Evolutionary conservation across 805 yeast genomes (phyloP).

Genomic region (Yamadazyma ubonensis): DNA sequence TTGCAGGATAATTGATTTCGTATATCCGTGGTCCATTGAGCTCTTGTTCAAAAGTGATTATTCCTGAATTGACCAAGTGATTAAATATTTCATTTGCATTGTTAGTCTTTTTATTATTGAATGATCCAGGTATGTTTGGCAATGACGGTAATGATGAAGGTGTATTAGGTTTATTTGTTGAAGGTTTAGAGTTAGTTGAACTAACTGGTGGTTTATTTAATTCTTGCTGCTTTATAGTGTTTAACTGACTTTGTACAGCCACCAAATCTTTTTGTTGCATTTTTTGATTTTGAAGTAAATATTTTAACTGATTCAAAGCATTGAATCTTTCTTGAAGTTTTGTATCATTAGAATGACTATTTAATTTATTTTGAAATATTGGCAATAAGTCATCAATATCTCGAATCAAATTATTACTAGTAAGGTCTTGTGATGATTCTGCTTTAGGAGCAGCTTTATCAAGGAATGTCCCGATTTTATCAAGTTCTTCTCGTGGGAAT

Average conservation of each 20-base stretch:
- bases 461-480: constrained; percentile 72
- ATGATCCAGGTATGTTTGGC: constrained; percentile 5
- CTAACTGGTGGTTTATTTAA: constrained; percentile 6
- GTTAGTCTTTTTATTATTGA: background rate
- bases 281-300: constrained; percentile 36
- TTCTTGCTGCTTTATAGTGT: constrained; percentile 38
- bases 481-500: constrained; percentile 68
- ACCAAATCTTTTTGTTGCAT: constrained; percentile 33
- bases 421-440: constrained; percentile 10
- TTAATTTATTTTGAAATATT: constrained; percentile 41
- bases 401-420: constrained; percentile 26
- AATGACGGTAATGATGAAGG: constrained; percentile 5
- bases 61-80: constrained; percentile 35
- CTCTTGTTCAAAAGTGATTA: constrained; percentile 41
- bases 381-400: constrained; percentile 41
- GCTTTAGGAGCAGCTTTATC: constrained; percentile 18
- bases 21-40: constrained; percentile 18
- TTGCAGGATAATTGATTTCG: constrained; percentile 16
- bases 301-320: constrained; percentile 45
- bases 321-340: constrained; percentile 44
- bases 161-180: constrained; percentile 10
- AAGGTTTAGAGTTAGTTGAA: constrained; percentile 6
- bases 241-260: constrained; percentile 39
- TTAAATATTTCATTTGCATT: constrained; percentile 32
- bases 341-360: constrained; percentile 37